Percentiles rank a stretch among this genome's conserved stretches.
Conservation (phyloP, 768 basidiomycete species). For the Kwoniella newhampshirensis region DNA sequence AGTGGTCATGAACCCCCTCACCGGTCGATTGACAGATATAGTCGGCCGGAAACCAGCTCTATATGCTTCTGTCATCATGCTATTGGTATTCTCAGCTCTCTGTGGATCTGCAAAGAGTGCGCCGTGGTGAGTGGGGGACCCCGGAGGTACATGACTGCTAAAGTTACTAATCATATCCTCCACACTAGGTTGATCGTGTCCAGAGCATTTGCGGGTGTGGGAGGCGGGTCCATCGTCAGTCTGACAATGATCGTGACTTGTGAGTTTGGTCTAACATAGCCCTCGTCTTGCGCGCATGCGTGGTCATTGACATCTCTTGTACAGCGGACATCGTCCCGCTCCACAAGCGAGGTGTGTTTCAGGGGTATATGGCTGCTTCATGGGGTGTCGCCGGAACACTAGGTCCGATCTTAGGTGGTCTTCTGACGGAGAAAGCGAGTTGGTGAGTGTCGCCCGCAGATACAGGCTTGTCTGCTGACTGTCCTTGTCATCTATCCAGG, state of each 20-base stretch:
- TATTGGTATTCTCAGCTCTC: slow-evolving; percentile 41
- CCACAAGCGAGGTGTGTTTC: slow-evolving; percentile 75
- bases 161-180: not conserved
- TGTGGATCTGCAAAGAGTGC: slow-evolving; percentile 41
- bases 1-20: slow-evolving; percentile 45
- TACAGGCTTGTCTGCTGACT: slow-evolving; percentile 1
- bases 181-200: slow-evolving; percentile 31
- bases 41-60: slow-evolving; percentile 46
- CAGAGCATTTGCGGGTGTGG: slow-evolving; percentile 44
- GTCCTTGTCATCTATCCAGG: slow-evolving; percentile 12
- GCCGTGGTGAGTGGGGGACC: slow-evolving; percentile 27
- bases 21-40: slow-evolving; percentile 49
- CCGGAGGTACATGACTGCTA: not conserved
- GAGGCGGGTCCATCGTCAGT: slow-evolving; percentile 46
- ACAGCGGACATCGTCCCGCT: slow-evolving; percentile 71
- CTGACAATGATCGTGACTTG: slow-evolving; percentile 24
- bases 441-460: slow-evolving; percentile 32
- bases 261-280: slow-evolving; percentile 4
- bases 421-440: slow-evolving; percentile 23
- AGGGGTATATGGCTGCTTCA: slow-evolving; percentile 63
- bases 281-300: not conserved
- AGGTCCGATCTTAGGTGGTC: slow-evolving; percentile 77
- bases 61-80: slow-evolving; percentile 31
- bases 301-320: slow-evolving; percentile 21
- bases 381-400: slow-evolving; percentile 73